Evolutionary conservation across 768 basidiomycete genomes (phyloP), one percentile per base, ranked within the genome.

Genomic region (Collybiopsis confluens): DNA sequence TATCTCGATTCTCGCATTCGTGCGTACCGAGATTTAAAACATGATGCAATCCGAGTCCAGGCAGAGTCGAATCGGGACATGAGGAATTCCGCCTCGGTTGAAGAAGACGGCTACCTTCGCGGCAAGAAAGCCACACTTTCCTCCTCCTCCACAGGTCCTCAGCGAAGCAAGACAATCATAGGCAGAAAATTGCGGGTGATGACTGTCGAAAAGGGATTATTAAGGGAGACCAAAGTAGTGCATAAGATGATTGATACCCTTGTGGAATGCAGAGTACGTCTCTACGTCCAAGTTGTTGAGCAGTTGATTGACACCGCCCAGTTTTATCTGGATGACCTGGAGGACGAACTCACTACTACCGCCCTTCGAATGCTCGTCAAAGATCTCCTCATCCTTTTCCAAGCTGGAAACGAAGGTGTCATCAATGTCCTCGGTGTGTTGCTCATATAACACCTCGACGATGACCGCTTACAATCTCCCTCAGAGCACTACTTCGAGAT

Each of bases 401-500:
- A 97, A 65, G 93, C 93, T 2, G 88, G 92, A 38, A 99, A 99
- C 61, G 97, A 99, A 64, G 97, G 95, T 37, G 92, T 88, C 16
- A 85, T 87, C 62, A 90, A 89, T 61, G 82, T 88, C 33, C 73
- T 90, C 42, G 94, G 85, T 80, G 70, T 71, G 68, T 70, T 66
- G 65, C 68, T 23, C 18, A 15, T 42, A 21, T 21, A 45, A 10
- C 6, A 10, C 10, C 33, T 48, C 7, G 33, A 54, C n/a, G 38
- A 54, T 37, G 43, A 69, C 65, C 57, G 62, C 71, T 51, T 63
- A 59, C 42, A 58, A 71, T 33, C 68, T 71, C 65, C 69, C n/a
- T 28, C 56, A 85, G 97, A 98, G 64, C 89, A 96, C 70, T 99
- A 97, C 70, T 98, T 98, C 63, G 95, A 97, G 66, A 98, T 98